phyloP scores from a whole-genome alignment of 169 alveolate genomes.

The Plasmodium gallinaceum region DNA sequence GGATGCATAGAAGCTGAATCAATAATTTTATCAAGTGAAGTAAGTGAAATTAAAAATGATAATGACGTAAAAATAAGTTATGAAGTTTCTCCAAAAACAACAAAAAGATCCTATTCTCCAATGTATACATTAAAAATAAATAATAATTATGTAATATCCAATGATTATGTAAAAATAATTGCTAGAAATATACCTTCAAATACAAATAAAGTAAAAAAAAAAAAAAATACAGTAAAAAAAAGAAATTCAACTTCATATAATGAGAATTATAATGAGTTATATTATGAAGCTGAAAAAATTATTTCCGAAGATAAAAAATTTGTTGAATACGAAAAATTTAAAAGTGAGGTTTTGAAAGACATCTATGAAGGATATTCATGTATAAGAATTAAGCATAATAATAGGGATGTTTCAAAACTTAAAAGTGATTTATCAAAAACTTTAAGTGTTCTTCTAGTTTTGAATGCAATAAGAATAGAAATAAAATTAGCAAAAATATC shows the following conservation, averaged over 20 bases:
- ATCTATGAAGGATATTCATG: conserved; percentile 74
- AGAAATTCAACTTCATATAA: conserved; percentile 15
- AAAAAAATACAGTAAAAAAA: conserved; percentile 15
- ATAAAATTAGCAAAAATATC: conserved; percentile 56
- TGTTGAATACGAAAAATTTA: conserved; percentile 36
- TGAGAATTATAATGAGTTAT: conserved; percentile 14
- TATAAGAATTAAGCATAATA: conserved; percentile 65
- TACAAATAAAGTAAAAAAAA: conserved; percentile 49
- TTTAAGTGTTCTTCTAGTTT: conserved; percentile 47
- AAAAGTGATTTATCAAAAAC: conserved; percentile 58
- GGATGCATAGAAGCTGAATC: conserved; percentile 74
- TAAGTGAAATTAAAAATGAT: conserved; percentile 58
- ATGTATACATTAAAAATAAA: conserved; percentile 59
- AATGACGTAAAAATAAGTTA: conserved; percentile 44
- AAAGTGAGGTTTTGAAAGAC: conserved; percentile 66
- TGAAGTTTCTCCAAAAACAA: conserved; percentile 55
- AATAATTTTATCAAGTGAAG: conserved; percentile 57
- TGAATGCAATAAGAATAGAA: conserved; percentile 70
- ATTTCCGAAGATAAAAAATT: conserved; percentile 52
- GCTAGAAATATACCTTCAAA: conserved; percentile 55
- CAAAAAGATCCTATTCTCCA: conserved; percentile 65
- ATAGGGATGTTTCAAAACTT: conserved; percentile 63
- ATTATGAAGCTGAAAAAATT: conserved; percentile 16
- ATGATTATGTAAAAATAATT: conserved; percentile 57
- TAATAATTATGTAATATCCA: conserved; percentile 48